These are phyloP conservation scores for Pterocarpus santalinus DNA, from an alignment of 306 rosid species.

Conservation along the genomic window DNA sequence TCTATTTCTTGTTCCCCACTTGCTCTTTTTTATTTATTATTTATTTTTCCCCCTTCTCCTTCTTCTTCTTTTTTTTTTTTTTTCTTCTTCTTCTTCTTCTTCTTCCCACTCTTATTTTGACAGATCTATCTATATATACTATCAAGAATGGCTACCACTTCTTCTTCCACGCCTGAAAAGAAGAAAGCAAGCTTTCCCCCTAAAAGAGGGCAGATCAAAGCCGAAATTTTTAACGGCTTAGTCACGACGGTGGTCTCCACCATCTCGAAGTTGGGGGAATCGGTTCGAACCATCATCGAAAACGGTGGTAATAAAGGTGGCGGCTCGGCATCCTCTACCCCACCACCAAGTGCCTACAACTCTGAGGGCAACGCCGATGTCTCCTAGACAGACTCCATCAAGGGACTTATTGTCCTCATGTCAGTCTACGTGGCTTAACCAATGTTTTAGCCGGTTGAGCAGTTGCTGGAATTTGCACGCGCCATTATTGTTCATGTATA, in stretches of 20 bases:
- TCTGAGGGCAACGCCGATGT: constrained; percentile 30
- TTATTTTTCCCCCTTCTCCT: no score
- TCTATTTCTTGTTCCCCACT: background rate
- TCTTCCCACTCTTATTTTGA: background rate
- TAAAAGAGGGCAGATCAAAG: constrained; percentile 43
- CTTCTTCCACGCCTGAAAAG: background rate
- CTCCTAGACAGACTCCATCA: constrained; percentile 7
- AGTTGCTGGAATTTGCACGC: background rate
- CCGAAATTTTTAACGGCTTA: constrained; percentile 32
- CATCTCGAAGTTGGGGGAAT: constrained; percentile 23
- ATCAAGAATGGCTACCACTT: constrained; percentile 9
- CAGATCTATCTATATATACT: background rate
- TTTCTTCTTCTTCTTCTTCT: background rate
- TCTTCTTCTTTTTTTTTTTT: background rate
- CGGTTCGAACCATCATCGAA: background rate
- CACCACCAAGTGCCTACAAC: constrained; percentile 34
- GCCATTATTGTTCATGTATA: background rate
- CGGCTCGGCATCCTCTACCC: constrained; percentile 32
- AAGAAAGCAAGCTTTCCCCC: constrained; percentile 23
- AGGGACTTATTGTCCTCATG: background rate
- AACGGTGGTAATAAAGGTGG: background rate
- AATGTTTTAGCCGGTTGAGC: constrained; percentile 34
- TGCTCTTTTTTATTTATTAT: background rate
- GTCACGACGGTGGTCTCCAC: background rate
- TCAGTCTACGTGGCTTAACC: background rate